These are phyloP conservation scores for Dioscorea dumetorum DNA, from an alignment of 106 monocot genomes.

Conservation along the genomic window DNA sequence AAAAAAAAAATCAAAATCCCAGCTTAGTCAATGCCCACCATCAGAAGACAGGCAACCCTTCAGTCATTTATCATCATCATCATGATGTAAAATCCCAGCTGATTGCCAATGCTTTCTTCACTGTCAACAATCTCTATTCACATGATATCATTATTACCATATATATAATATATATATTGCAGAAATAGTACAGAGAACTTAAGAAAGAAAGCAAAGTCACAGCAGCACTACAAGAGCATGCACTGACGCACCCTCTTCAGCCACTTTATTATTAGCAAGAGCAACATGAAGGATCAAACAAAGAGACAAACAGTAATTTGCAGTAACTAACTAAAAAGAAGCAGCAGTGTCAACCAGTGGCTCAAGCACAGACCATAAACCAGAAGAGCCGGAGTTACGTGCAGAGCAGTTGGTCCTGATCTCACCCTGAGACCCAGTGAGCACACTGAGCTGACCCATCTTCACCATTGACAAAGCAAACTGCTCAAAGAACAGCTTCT, in stretches of 20 bases:
- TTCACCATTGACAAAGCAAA: slow-evolving; percentile 37
- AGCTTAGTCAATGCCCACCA: too few relatives aligned
- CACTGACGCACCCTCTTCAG: neutral
- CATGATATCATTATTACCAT: neutral
- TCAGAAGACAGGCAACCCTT: neutral
- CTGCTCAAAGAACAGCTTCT: slow-evolving; percentile 32
- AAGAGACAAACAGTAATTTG: neutral
- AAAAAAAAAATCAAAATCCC: too few relatives aligned
- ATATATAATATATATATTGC: too few relatives aligned
- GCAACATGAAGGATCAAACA: too few relatives aligned
- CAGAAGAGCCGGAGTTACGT: slow-evolving; percentile 5
- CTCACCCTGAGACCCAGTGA: slow-evolving; percentile 26
- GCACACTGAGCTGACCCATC: slow-evolving; percentile 38
- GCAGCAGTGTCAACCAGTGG: neutral
- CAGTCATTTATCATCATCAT: neutral
- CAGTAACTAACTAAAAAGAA: neutral
- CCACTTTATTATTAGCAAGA: too few relatives aligned
- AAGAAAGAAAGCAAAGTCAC: neutral
- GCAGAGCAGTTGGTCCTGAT: slow-evolving; percentile 47
- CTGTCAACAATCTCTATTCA: neutral
- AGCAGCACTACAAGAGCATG: neutral
- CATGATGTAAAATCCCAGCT: too few relatives aligned
- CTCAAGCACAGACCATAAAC: slow-evolving; percentile 22
- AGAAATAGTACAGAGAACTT: too few relatives aligned
- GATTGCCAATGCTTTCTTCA: neutral